phyloP scores from a whole-genome alignment of 768 basidiomycete species.

The Boletus rex-veris region DNA sequence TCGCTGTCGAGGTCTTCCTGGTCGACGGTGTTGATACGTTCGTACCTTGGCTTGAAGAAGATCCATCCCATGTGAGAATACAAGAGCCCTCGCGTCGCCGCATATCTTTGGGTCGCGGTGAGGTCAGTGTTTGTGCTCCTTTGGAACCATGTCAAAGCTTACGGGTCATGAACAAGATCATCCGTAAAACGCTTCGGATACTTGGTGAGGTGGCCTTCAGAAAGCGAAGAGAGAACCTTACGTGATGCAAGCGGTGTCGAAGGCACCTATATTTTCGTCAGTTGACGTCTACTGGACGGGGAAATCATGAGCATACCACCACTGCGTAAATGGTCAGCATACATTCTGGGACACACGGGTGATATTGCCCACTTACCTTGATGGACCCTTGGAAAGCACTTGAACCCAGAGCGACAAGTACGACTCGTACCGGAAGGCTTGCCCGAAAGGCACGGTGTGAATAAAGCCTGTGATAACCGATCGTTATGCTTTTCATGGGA shows the following conservation, averaged over 20 bases:
- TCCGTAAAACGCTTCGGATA: conserved; percentile 7
- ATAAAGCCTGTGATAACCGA: conserved; percentile 12
- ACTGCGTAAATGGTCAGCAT: no score
- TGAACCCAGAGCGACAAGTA: background rate
- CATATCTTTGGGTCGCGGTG: conserved; percentile 1
- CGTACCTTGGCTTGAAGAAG: conserved; percentile 12
- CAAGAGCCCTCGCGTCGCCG: conserved; percentile 9
- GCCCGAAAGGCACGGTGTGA: conserved; percentile 7
- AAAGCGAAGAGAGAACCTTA: background rate
- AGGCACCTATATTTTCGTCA: conserved; percentile 7
- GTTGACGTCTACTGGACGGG: background rate
- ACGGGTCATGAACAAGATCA: conserved; percentile 13
- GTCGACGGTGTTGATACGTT: conserved; percentile 4
- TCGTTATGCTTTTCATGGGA: conserved; percentile 4
- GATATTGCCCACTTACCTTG: background rate
- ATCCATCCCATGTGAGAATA: conserved; percentile 14
- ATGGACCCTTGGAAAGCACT: conserved; percentile 9
- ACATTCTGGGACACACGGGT: no score
- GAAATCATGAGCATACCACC: conserved; percentile 3
- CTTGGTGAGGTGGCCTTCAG: background rate
- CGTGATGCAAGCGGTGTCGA: conserved; percentile 12
- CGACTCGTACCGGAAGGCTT: background rate
- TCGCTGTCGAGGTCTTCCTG: conserved; percentile 5
- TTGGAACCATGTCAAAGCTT: background rate
- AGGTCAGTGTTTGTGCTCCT: background rate